Percentiles rank a stretch among this genome's conserved stretches.
Evolutionary conservation across 2,329 filamentous ascomycete species (phyloP).

Genomic region (Aspergillus sp.): DNA sequence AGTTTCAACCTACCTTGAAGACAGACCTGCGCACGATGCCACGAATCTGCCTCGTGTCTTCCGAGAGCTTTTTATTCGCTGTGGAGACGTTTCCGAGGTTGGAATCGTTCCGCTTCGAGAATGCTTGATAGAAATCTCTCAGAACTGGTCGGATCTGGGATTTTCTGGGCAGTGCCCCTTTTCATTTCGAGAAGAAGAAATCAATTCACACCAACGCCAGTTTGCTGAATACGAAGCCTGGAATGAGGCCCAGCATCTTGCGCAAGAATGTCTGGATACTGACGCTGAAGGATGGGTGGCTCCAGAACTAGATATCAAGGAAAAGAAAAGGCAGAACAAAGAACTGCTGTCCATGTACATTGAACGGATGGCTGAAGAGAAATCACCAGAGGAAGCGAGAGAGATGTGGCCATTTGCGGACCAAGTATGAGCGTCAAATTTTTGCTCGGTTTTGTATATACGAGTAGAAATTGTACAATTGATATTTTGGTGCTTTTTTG

Average conservation of each 20-base stretch:
- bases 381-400: slow-evolving; percentile 13
- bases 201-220: slow-evolving; percentile 20
- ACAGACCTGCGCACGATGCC: slow-evolving; percentile 16
- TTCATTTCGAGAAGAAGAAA: slow-evolving; percentile 21
- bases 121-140: slow-evolving; percentile 28
- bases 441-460: no score
- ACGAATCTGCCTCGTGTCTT: slow-evolving; percentile 23
- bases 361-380: slow-evolving; percentile 11
- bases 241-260: slow-evolving; percentile 21
- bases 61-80: slow-evolving; percentile 28
- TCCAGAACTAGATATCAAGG: slow-evolving; percentile 18
- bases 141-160: slow-evolving; percentile 19
- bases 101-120: slow-evolving; percentile 27
- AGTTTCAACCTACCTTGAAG: slow-evolving; percentile 15
- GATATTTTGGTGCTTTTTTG: no score
- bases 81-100: slow-evolving; percentile 21
- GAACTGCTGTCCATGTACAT: slow-evolving; percentile 18
- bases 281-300: slow-evolving; percentile 33
- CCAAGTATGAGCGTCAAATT: no score
- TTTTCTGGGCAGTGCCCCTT: slow-evolving; percentile 24
- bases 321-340: slow-evolving; percentile 19
- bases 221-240: slow-evolving; percentile 27
- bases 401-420: not conserved
- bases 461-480: no score
- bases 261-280: slow-evolving; percentile 22